phyloP scores from a whole-genome alignment of 371 early-diverging fungal species.

The Actinomortierella ambigua region DNA sequence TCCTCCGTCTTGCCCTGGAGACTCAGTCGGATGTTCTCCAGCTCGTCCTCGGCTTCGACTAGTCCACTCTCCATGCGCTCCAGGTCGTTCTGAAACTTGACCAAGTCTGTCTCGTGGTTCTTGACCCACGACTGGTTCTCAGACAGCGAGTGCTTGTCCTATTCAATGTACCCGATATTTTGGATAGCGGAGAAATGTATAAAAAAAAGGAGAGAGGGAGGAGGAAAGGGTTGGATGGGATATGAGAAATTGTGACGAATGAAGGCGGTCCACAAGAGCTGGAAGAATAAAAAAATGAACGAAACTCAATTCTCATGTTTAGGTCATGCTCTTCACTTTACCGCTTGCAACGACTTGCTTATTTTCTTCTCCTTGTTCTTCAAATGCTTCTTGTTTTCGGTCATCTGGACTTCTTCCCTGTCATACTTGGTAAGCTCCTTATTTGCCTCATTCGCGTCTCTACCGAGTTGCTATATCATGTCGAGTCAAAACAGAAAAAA shows the following conservation, averaged over 20 bases:
- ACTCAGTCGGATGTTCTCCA: constrained; percentile 79
- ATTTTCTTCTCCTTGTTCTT: constrained; percentile 74
- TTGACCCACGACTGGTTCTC: constrained; percentile 58
- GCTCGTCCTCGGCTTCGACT: constrained; percentile 65
- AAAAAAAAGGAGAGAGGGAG: neutral
- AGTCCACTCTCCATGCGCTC: constrained; percentile 68
- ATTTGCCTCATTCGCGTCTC: constrained; percentile 56
- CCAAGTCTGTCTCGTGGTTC: constrained; percentile 60
- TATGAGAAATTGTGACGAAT: too few species aligned
- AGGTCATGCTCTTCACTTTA: constrained; percentile 18
- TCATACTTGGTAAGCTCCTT: constrained; percentile 76
- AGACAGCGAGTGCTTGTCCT: constrained; percentile 57
- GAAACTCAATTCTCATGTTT: too few species aligned
- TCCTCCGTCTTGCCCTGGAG: constrained; percentile 85
- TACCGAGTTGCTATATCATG: constrained; percentile 54
- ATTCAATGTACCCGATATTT: too few species aligned
- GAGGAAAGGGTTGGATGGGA: too few species aligned
- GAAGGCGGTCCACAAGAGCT: too few species aligned
- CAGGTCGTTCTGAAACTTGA: constrained; percentile 58
- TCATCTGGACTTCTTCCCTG: constrained; percentile 76
- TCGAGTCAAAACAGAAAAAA: too few species aligned
- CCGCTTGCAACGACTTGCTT: constrained; percentile 62
- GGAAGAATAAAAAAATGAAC: too few species aligned
- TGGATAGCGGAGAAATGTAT: too few species aligned
- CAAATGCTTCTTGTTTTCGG: constrained; percentile 82